These are phyloP conservation scores for Globisporangium middletonii DNA, from an alignment of 352 stramenopile genomes.

Conservation along the genomic window DNA sequence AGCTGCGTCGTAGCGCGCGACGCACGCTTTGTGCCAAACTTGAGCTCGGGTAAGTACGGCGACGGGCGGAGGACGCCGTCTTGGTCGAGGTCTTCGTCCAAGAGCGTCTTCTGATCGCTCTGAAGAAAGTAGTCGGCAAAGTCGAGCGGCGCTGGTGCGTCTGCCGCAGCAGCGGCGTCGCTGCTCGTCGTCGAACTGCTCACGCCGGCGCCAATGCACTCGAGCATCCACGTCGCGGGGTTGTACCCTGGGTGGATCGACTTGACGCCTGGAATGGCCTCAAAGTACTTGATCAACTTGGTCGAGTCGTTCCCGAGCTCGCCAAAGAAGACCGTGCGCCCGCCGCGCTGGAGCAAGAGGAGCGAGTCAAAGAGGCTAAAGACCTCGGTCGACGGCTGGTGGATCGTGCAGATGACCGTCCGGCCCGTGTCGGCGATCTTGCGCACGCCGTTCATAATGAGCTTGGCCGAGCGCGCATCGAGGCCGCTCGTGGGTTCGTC, in stretches of 20 bases:
- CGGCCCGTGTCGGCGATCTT: conserved; percentile 73
- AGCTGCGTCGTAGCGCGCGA: conserved; percentile 22
- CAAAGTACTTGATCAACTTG: conserved; percentile 53
- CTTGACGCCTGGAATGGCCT: conserved; percentile 24
- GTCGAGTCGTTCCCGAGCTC: conserved; percentile 35
- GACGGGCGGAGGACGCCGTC: conserved; percentile 34
- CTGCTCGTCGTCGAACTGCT: background rate
- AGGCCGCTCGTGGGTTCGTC: conserved; percentile 88
- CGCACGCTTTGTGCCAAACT: conserved; percentile 33
- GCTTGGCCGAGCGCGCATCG: conserved; percentile 80
- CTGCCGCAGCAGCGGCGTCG: too few relatives aligned
- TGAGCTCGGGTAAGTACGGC: conserved; percentile 24
- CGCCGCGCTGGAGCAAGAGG: conserved; percentile 64
- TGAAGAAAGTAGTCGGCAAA: conserved; percentile 34
- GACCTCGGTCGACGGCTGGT: conserved; percentile 86
- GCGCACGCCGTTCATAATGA: conserved; percentile 85
- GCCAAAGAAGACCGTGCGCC: conserved; percentile 49
- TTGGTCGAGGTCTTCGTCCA: conserved; percentile 37
- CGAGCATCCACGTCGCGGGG: conserved; percentile 17
- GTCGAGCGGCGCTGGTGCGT: conserved; percentile 13
- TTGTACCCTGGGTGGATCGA: conserved; percentile 57
- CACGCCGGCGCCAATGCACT: conserved; percentile 20
- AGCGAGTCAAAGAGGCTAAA: conserved; percentile 88
- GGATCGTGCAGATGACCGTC: conserved; percentile 90
- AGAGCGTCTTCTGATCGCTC: conserved; percentile 25